phyloP scores from a whole-genome alignment of 2,329 filamentous ascomycete species.

The Chrysoporthe cubensis region DNA sequence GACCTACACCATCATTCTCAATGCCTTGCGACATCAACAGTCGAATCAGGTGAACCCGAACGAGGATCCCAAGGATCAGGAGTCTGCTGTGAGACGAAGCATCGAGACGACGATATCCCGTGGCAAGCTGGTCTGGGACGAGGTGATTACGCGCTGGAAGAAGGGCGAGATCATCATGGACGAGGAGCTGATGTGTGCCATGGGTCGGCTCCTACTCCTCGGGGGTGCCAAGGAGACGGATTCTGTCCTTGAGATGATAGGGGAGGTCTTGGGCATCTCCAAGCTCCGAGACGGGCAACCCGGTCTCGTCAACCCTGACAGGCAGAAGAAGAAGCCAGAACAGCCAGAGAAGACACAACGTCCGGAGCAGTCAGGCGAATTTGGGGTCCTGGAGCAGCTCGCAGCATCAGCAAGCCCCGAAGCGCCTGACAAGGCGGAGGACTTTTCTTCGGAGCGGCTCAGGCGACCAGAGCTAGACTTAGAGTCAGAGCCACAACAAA shows the following conservation, averaged over 20 bases:
- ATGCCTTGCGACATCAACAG: slow-evolving; percentile 65
- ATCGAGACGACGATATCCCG: slow-evolving; percentile 60
- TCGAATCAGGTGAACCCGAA: slow-evolving; percentile 39
- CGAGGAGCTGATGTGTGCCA: slow-evolving; percentile 76
- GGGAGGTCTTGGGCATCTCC: slow-evolving; percentile 80
- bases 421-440: slow-evolving; percentile 3
- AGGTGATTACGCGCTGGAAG: slow-evolving; percentile 77
- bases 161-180: slow-evolving; percentile 73
- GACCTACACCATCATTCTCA: slow-evolving; percentile 84
- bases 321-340: slow-evolving; percentile 11
- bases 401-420: slow-evolving; percentile 1
- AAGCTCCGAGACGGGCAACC: slow-evolving; percentile 44
- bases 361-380: background rate
- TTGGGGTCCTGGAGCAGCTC: slow-evolving; percentile 9
- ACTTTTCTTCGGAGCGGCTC: slow-evolving; percentile 13
- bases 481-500: background rate
- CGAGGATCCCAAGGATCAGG: slow-evolving; percentile 37
- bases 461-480: background rate
- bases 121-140: slow-evolving; percentile 78
- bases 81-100: slow-evolving; percentile 36
- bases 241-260: slow-evolving; percentile 74
- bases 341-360: background rate
- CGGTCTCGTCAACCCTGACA: slow-evolving; percentile 11
- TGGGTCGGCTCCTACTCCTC: slow-evolving; percentile 77
- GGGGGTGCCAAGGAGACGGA: slow-evolving; percentile 67